Conservation (phyloP, 108 stramenopile species). For the Conticribra weissflogii region DNA sequence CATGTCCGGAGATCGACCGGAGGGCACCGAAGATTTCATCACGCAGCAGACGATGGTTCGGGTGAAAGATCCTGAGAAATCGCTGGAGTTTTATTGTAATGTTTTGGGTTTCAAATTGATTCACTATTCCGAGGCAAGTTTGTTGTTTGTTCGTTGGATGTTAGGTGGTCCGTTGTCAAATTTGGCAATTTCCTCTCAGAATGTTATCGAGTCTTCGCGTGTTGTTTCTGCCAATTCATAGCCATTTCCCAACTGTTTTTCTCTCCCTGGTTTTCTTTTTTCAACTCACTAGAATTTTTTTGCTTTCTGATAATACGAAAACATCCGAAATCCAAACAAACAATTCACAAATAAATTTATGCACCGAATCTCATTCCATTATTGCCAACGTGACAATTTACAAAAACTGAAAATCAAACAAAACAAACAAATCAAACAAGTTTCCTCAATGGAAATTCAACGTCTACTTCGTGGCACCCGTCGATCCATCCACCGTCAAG, state of each 20-base stretch:
- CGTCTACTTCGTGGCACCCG: constrained; percentile 59
- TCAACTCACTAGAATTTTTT: too few species aligned
- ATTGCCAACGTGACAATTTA: neutral
- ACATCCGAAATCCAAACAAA: neutral
- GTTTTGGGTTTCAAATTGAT: constrained; percentile 52
- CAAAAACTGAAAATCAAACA: neutral
- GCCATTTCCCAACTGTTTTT: too few species aligned
- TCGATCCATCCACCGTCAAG: constrained; percentile 28
- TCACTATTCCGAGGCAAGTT: constrained; percentile 44
- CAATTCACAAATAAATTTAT: neutral
- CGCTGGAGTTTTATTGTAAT: constrained; percentile 74
- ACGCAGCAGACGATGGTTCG: constrained; percentile 92
- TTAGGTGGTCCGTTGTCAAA: too few species aligned
- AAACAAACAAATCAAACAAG: constrained; percentile 1
- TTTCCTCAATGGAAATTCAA: constrained; percentile 65
- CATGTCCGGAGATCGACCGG: constrained; percentile 41
- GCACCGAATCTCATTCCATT: neutral
- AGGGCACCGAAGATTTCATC: constrained; percentile 69
- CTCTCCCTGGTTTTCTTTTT: too few species aligned
- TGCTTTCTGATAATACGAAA: too few species aligned
- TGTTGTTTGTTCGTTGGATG: neutral
- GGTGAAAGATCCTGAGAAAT: constrained; percentile 72
- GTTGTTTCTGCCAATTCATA: too few species aligned
- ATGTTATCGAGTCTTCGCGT: too few species aligned
- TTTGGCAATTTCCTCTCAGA: too few species aligned